Evolutionary conservation across 805 yeast genomes (phyloP), one percentile per base, ranked within the genome.

Genomic region (Alloascoidea hylecoeti): DNA sequence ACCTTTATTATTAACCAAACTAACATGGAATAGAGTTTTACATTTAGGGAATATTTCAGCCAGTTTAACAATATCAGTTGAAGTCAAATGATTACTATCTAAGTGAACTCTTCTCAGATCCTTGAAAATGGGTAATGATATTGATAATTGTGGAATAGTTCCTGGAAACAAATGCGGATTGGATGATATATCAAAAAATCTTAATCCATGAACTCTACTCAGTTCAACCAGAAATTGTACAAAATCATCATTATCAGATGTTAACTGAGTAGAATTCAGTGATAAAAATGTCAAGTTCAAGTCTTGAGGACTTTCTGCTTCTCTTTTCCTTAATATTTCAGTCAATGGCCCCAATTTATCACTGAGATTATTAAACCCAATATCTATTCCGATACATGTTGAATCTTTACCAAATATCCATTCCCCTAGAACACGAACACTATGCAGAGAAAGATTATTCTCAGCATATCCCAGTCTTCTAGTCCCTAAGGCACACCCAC

Each of bases 391-490:
- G 44, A 74, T 52, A 3, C 77, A 67, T 17, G 50, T 59, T 46
- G 59, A 49, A 53, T 56, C 55, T 42, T 53, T 53, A 15, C 47
- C 53, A n/a, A 23, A 23, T 39, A 80, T 54, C 86, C 89, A 84
- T 35, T 70, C 56, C 4, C 72, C 64, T 16, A 83, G 42, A 16
- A 70, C 56, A 42, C 63, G 63, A 23, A 78, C 53, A 41, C 84
- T 89, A n/a, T 68, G 68, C 2, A 63, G 58, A 0, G 68, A 57
- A n/a, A 88, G 57, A 16, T 78, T 78, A 44, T 79, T 78, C 46
- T 76, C 75, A 0, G 95, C 95, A 34, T 85, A 58, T 1, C 95
- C 95, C 6, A 88, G 57, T 43, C 83, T 68, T 41, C 58, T 52
- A 0, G 94, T 80, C 17, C 59, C 61, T 4, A 64, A 51, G 35